Base-by-base conservation (phyloP, 768 basidiomycete genomes). In the Boletellus emodensis region DNA sequence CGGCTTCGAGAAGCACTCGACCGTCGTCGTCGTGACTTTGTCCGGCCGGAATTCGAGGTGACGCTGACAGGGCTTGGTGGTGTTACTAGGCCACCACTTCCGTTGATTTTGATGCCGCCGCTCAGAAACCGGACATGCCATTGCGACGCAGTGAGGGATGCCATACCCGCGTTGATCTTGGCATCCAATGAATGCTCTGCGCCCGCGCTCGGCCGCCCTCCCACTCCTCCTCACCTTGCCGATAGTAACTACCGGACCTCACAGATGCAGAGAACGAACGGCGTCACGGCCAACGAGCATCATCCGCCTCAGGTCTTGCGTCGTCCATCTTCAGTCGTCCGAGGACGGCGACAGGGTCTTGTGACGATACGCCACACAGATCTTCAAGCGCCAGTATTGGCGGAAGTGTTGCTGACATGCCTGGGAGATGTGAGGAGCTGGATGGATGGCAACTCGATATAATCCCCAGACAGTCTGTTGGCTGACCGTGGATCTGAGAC, bases 11-110 rank as follows among this genome's bases (percentile, higher is more conserved):
- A 68, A 3, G 74, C 67, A 47, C 78, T 72, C 49, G 74, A 68
- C 35, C 77, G 66, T 39, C 80, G 67, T n/a, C 76, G 64, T 44
- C 75, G 70, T 55, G 67, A 55, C 40, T 64, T 71, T 20, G 68
- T 70, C 13, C 66, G 68, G 15, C 66, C 63, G 2, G 84, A 83
- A 61, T 87, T 86, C 9, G 82, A 78, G 3, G 81, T 82, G 18
- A 85, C 73, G 55, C 84, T 86, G 14, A 87, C 74, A 11, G 88
- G 88, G 64, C 85, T 87, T 0, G 87, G 87, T 1, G 87, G 87
- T 0, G 86, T 87, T 10, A 84, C 87, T 26, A 88, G 68, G 1
- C 85, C 85, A 10, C 77, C 72, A 18, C 62, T 61, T 12, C 59
- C 62, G 8, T 55, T 65, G 34, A 59, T 57, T 55, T 67, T 67